Evolutionary conservation across 2,329 filamentous ascomycete species (phyloP), one percentile per base, ranked within the genome.

Genomic region (Fusarium luffae): DNA sequence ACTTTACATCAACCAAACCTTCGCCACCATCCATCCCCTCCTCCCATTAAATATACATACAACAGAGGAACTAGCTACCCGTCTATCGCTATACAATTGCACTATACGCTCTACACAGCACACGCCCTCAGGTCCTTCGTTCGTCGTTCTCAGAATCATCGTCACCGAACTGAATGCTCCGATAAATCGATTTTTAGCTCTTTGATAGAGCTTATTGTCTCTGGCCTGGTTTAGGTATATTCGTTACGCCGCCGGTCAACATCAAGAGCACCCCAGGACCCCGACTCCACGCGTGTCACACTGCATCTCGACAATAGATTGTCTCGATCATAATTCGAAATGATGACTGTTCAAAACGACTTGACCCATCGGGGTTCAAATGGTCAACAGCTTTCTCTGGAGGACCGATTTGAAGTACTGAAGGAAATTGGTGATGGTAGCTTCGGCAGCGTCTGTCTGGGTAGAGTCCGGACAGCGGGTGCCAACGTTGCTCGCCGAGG

Each of bases 391-490:
- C 76, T 90, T 82, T 87, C 89, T 56, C 89, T 99, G 56, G 94
- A 98, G 79, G 96, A 99, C 79, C 90, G 94, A 74, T 99, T 98
- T 79, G 95, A 99, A 81, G 90, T 99, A 58, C 84, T 99, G 78
- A 99, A 98, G 82, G 96, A 99, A 77, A 97, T 99, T 79, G 96
- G 96, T 51, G 96, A 99, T 89, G 96, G 96, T 73, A 98, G 96
- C 83, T 99, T 99, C 79, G 96, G 96, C 63, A 98, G 94, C 78
- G 96, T 99, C 70, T 92, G 93, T 63, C 86, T 99, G 68, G 96
- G 95, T 74, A 90, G 96, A 80, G 94, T 97, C 71, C 90, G 96
- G 77, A 94, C 92, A 73, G 95, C 94, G 69, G 96, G 96, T 77
- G 91, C 94, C 74, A 92, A 90, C 79, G 89, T 97, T 70, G 95